phyloP scores from a whole-genome alignment of 805 yeast genomes.

The Monosporozyma solicola region DNA sequence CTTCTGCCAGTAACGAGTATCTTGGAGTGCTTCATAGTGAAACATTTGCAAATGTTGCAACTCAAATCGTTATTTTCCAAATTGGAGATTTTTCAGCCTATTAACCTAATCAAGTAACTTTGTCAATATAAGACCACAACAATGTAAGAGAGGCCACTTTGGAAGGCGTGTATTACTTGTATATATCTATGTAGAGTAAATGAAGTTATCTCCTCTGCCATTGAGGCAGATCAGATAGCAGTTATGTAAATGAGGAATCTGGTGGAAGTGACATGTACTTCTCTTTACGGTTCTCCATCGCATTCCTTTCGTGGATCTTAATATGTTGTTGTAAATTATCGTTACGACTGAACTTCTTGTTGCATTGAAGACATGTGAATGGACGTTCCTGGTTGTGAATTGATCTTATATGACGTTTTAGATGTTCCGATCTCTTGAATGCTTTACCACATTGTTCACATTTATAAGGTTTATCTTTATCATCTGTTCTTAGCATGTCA shows the following conservation, averaged over 20 bases:
- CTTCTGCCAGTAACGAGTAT: neutral
- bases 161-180: neutral
- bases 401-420: slow-evolving; percentile 58
- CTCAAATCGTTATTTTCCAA: neutral
- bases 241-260: neutral
- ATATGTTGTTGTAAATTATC: slow-evolving; percentile 62
- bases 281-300: slow-evolving; percentile 9
- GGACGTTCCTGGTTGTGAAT: slow-evolving; percentile 56
- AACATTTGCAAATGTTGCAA: neutral
- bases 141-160: neutral
- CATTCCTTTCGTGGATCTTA: slow-evolving; percentile 39
- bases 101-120: neutral
- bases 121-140: neutral
- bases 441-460: slow-evolving; percentile 33
- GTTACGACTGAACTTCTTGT: slow-evolving; percentile 53
- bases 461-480: slow-evolving; percentile 30
- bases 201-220: too few species aligned
- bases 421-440: slow-evolving; percentile 57
- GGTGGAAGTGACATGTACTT: slow-evolving; percentile 5
- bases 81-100: neutral
- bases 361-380: slow-evolving; percentile 48
- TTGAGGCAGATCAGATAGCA: neutral
- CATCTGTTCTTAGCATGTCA: slow-evolving; percentile 9
- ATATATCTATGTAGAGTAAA: neutral
- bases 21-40: neutral